Conservation (phyloP, 2,329 filamentous ascomycete genomes). For the Teratosphaeria pseudoeucalypti region DNA sequence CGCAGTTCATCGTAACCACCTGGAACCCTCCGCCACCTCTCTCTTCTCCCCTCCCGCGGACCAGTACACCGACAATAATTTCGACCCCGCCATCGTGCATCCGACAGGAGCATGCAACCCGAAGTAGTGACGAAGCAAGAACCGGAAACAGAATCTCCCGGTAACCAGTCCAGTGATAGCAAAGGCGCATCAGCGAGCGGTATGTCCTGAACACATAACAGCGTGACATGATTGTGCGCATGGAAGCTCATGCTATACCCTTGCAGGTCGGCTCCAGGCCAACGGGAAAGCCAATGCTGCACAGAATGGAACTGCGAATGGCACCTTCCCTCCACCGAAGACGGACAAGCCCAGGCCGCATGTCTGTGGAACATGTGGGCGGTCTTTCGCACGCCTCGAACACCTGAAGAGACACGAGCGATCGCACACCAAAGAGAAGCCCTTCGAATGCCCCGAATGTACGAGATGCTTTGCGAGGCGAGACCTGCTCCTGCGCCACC, state of each 20-base stretch:
- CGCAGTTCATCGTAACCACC: not conserved
- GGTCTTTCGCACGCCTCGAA: constrained; percentile 89
- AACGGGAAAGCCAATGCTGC: constrained; percentile 7
- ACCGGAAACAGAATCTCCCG: constrained; percentile 16
- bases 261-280: constrained; percentile 1
- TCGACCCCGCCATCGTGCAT: not conserved
- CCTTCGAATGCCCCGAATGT: constrained; percentile 94
- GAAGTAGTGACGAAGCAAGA: constrained; percentile 14
- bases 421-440: constrained; percentile 98
- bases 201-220: not conserved
- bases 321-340: constrained; percentile 68
- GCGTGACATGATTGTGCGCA: not conserved
- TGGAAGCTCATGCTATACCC: not conserved
- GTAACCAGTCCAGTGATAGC: not conserved
- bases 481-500: constrained; percentile 83
- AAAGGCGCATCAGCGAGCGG: not conserved
- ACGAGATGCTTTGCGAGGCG: constrained; percentile 87
- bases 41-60: not conserved
- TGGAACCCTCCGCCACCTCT: not conserved
- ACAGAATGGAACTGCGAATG: constrained; percentile 13
- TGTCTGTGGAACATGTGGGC: constrained; percentile 79
- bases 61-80: not conserved
- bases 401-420: constrained; percentile 95
- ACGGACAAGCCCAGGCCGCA: constrained; percentile 96
- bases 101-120: constrained; percentile 17